These are phyloP conservation scores for Radiomyces spectabilis DNA, from an alignment of 192 early-diverging fungal species.

Conservation along the genomic window DNA sequence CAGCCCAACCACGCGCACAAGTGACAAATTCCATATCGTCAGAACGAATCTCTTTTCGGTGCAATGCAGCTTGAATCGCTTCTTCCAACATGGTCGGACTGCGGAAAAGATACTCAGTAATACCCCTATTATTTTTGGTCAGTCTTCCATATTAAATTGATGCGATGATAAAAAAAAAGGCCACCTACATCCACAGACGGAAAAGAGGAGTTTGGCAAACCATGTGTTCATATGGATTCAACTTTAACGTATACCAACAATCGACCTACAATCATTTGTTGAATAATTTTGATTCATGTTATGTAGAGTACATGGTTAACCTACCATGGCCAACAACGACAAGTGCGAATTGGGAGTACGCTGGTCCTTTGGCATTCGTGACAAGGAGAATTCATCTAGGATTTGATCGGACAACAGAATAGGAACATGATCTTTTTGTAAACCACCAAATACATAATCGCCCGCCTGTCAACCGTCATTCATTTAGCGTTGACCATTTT, in stretches of 20 bases:
- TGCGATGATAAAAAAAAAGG: too few species aligned
- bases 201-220: slow-evolving; percentile 96
- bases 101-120: slow-evolving; percentile 89
- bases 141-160: too few species aligned
- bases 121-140: slow-evolving; percentile 75
- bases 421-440: slow-evolving; percentile 44
- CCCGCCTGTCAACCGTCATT: slow-evolving; percentile 44
- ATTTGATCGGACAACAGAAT: slow-evolving; percentile 76
- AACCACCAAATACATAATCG: slow-evolving; percentile 80
- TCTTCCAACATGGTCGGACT: slow-evolving; percentile 77
- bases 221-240: slow-evolving; percentile 90
- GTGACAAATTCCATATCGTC: slow-evolving; percentile 89
- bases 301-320: too few species aligned
- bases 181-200: slow-evolving; percentile 72
- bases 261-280: slow-evolving; percentile 51
- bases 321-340: slow-evolving; percentile 83
- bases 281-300: too few species aligned
- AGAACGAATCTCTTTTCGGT: slow-evolving; percentile 61
- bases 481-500: background rate
- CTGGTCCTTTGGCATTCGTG: slow-evolving; percentile 63
- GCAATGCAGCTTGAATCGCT: slow-evolving; percentile 76
- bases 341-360: slow-evolving; percentile 86
- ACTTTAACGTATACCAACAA: slow-evolving; percentile 79
- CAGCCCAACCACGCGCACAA: slow-evolving; percentile 89
- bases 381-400: slow-evolving; percentile 83